Conservation (phyloP, 1,284 basidiomycete species). For the Heterobasidion annosum region DNA sequence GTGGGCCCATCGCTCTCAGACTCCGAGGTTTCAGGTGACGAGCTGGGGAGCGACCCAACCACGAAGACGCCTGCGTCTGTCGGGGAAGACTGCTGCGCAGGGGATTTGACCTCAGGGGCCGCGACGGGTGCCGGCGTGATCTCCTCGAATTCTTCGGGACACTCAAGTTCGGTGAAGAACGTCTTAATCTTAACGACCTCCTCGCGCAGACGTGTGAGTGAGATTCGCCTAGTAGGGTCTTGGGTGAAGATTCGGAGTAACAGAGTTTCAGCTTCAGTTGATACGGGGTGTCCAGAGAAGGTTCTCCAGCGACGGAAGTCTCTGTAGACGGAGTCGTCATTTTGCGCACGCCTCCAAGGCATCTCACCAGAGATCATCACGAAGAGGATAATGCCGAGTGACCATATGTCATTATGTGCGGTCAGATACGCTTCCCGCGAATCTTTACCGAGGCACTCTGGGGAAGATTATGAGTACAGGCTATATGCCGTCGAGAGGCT, state of each 20-base stretch:
- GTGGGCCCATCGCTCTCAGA: not conserved
- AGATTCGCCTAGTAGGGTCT: conserved; percentile 20
- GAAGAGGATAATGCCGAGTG: conserved; percentile 39
- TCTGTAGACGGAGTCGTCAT: conserved; percentile 50
- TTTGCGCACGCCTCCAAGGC: conserved; percentile 78
- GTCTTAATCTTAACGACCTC: conserved; percentile 51
- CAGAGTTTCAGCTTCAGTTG: conserved; percentile 15
- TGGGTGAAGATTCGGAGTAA: conserved; percentile 19
- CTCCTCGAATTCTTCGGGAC: not conserved
- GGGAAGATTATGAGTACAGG: not conserved
- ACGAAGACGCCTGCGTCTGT: not conserved
- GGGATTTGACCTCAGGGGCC: not conserved
- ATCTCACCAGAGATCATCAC: conserved; percentile 85
- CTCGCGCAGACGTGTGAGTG: conserved; percentile 53
- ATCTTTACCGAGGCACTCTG: conserved; percentile 20
- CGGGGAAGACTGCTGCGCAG: not conserved
- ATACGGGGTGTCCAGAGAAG: conserved; percentile 26
- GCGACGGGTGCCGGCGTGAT: not conserved
- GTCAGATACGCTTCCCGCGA: conserved; percentile 49
- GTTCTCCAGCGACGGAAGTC: not conserved
- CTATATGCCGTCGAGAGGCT: not conserved
- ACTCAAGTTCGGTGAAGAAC: conserved; percentile 37
- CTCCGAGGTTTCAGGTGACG: not conserved
- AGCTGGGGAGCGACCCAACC: not conserved
- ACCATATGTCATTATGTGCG: conserved; percentile 82